Evolutionary conservation across 345 rosid genomes (phyloP), one percentile per base, ranked within the genome.

Genomic region (Syzygium oleosum): DNA sequence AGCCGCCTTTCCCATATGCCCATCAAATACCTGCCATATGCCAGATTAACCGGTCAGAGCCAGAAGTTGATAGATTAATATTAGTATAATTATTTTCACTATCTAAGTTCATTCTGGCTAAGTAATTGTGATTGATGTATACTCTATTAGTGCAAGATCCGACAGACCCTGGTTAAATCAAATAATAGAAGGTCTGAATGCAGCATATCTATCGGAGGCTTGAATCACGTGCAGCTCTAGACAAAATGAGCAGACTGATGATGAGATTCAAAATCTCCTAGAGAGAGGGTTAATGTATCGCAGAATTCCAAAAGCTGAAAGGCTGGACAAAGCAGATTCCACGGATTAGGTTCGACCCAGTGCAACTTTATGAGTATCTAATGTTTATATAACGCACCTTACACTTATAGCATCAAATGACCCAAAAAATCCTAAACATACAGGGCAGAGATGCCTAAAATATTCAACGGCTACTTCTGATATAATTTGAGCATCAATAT

Each of bases 1-100:
- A 0, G 98, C 98, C 85, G 91, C 93, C 88, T 95, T 89, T 85
- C 99, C 98, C 68, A 94, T 98, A 84, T 97, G 99, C 19, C 99
- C 99, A 92, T 95, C 97, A 87, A 97, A 97, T 43, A 96, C 96
- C 98, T 95, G 91, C 84, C 79, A 25, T 16, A 46, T 49, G 85
- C 38, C 85, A 25, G 52, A 49, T 84, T 84, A 79, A 46, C 22
- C 13, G 8, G 0, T 73, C 49, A 73, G 49, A 73, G 43, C 83
- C 83, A 73, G 27, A 73, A 73, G 83, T 19, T 38, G 49, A 73
- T 38, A 73, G 41, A 73, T 73, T 73, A 34, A 73, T 38, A 73
- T 34, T 41, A 38, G 83, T 19, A 21, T 1, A 73, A 3, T 73
- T 73, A 38, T 73, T 73, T 73, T 10, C 27, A 73, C 14, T 73